Evolutionary conservation across 257 asterid species (phyloP), one percentile per base, ranked within the genome.

Genomic region (Solanum bulbocastanum): DNA sequence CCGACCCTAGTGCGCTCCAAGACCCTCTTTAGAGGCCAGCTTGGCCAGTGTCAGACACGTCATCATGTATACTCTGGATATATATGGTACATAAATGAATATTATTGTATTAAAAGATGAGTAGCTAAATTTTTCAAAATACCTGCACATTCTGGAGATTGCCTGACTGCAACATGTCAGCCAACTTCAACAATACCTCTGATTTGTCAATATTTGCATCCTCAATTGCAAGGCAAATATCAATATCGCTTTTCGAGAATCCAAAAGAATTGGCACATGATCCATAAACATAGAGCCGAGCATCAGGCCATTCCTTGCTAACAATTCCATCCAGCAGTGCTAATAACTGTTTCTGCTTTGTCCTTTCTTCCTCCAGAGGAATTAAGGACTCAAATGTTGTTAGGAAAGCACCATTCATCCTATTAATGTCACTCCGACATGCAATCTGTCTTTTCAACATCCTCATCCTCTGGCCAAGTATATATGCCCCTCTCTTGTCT

Each of bases 261-360:
- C 98, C 99, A 91, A 97, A 97, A 46, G 99, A 96, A 91, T 97
- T 97, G 87, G 98, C 98, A 90, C 99, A 97, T 83, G 99, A 97
- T 86, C 99, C 99, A 91, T 97, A 96, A 62, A 96, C 94, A 88
- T 90, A 87, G 79, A 97, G 90, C 49, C 91, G 94, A 91, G 99
- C 98, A 83, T 90, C 92, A 42, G 99, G 99, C 98, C 98, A 97
- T 87, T 94, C 98, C 91, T 92, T 92, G 87, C 87, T 62, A 83
- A 95, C 97, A 90, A 93, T 91, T 83, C 89, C 94, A 91, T 96
- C 95, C 90, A 97, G 87, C 40, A 92, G 76, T 11, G 91, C 87
- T 79, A 97, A 40, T 88, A 97, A 87, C 89, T 97, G 96, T 66
- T 92, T 92, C 87, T 97, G 99, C 93, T 97, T 97, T 23, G 89